A percentile compares a stretch with the other conserved stretches of the same genome.
phyloP scores from a whole-genome alignment of 768 basidiomycete genomes.

The Pluteus cervinus region DNA sequence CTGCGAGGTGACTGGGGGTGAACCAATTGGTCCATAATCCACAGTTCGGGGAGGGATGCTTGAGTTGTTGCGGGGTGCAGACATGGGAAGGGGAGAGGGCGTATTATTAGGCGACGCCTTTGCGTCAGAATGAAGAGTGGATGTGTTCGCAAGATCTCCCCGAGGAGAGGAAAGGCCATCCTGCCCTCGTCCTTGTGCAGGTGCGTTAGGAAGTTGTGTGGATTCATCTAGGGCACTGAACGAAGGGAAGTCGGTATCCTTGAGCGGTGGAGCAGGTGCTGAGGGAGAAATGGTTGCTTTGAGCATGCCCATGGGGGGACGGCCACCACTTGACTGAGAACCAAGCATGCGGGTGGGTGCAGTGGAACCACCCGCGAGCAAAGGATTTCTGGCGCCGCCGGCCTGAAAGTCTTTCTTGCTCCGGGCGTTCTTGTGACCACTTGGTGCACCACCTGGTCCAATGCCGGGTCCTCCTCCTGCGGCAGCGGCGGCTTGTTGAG shows the following conservation, averaged over 20 bases:
- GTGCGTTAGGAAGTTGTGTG: constrained; percentile 37
- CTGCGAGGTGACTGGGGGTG: constrained; percentile 50
- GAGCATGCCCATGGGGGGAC: constrained; percentile 60
- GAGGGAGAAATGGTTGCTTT: constrained; percentile 72
- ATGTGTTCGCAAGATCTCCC: constrained; percentile 3
- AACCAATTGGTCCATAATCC: constrained; percentile 82
- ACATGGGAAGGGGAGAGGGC: constrained; percentile 49
- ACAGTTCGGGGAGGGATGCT: constrained; percentile 30
- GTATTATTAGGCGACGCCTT: constrained; percentile 23
- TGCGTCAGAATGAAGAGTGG: constrained; percentile 4
- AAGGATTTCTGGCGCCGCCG: constrained; percentile 24
- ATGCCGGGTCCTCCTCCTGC: constrained; percentile 28
- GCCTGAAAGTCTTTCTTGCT: constrained; percentile 12
- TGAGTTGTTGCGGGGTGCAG: constrained; percentile 44
- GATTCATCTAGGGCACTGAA: constrained; percentile 65
- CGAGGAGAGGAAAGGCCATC: constrained; percentile 7
- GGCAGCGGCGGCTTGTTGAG: constrained; percentile 57
- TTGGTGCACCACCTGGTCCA: constrained; percentile 21
- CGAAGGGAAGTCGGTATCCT: constrained; percentile 69
- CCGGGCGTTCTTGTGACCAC: constrained; percentile 29
- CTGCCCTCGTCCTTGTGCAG: constrained; percentile 36
- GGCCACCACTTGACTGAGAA: constrained; percentile 26
- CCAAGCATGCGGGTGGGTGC: constrained; percentile 52
- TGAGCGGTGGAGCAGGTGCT: constrained; percentile 72
- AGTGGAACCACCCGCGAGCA: constrained; percentile 53